Percentiles rank a stretch among this genome's conserved stretches.
Evolutionary conservation across 164 flowering plant species (phyloP).

Genomic region (Aristolochia contorta): DNA sequence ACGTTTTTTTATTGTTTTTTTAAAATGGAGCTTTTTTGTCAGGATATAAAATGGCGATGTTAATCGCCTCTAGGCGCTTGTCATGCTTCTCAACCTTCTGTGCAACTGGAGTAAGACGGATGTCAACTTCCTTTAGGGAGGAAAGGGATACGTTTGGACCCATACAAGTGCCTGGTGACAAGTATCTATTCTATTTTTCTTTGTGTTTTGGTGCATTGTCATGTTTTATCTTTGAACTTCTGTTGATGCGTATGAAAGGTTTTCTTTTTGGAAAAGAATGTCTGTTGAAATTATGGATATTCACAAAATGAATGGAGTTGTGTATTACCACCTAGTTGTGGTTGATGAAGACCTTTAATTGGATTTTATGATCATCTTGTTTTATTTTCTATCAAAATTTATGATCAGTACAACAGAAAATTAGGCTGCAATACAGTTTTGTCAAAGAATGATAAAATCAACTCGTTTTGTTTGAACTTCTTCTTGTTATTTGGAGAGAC

Average conservation of each 20-base stretch:
- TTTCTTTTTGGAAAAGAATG: neutral
- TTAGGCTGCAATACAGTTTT: no score
- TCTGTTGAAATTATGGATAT: no score
- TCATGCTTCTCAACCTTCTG: constrained; percentile 17
- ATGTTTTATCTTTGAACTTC: neutral
- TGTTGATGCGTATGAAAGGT: neutral
- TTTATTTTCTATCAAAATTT: no score
- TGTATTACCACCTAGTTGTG: neutral
- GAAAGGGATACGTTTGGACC: constrained; percentile 80
- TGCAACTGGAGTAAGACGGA: constrained; percentile 12
- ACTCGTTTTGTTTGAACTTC: no score
- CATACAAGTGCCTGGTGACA: constrained; percentile 68
- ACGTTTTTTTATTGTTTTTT: no score
- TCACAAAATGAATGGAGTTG: neutral
- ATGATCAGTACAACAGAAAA: no score
- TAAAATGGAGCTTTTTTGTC: neutral
- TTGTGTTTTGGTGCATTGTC: neutral
- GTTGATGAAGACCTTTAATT: no score
- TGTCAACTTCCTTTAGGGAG: constrained; percentile 30
- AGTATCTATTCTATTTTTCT: constrained; percentile 26
- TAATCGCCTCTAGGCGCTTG: constrained; percentile 27
- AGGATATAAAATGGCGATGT: constrained; percentile 33
- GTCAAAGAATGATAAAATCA: no score
- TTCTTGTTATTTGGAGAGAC: no score
- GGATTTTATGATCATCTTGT: no score